A percentile compares a stretch with the other conserved stretches of the same genome.
phyloP scores from a whole-genome alignment of 2,329 filamentous ascomycete species.

The Dryadomyces quercus-mongolicae region DNA sequence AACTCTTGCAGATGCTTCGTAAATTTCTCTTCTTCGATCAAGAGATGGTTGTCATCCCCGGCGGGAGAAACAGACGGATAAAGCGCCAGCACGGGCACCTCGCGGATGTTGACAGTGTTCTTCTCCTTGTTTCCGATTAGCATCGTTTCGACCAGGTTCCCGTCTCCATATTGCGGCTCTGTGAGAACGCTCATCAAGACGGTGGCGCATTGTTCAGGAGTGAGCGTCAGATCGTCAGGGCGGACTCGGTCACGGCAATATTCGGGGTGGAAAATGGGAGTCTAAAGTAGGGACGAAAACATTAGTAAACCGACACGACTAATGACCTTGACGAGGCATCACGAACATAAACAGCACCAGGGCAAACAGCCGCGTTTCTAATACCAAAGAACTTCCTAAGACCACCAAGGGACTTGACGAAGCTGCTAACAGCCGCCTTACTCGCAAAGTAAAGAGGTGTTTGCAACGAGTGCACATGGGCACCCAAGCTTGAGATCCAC shows the following conservation, averaged over 20 bases:
- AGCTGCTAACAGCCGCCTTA: slow-evolving; percentile 26
- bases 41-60: no score
- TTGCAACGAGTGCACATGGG: slow-evolving; percentile 20
- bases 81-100: not conserved
- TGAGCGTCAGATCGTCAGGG: not conserved
- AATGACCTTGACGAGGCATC: no score
- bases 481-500: slow-evolving; percentile 26
- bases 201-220: not conserved
- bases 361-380: slow-evolving; percentile 10
- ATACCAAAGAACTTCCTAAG: slow-evolving; percentile 23
- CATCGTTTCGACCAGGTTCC: slow-evolving; percentile 1
- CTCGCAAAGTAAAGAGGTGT: slow-evolving; percentile 26
- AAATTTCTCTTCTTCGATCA: no score
- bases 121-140: not conserved
- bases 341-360: not conserved
- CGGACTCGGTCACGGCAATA: not conserved
- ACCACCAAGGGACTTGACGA: slow-evolving; percentile 25
- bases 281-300: not conserved
- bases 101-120: not conserved
- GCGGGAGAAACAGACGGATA: not conserved
- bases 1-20: no score
- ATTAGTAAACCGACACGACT: no score
- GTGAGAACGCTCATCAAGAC: not conserved
- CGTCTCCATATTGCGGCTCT: not conserved
- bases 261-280: slow-evolving; percentile 1